These are phyloP conservation scores for Curvularia lunata DNA, from an alignment of 2,329 filamentous ascomycete species.

Conservation along the genomic window DNA sequence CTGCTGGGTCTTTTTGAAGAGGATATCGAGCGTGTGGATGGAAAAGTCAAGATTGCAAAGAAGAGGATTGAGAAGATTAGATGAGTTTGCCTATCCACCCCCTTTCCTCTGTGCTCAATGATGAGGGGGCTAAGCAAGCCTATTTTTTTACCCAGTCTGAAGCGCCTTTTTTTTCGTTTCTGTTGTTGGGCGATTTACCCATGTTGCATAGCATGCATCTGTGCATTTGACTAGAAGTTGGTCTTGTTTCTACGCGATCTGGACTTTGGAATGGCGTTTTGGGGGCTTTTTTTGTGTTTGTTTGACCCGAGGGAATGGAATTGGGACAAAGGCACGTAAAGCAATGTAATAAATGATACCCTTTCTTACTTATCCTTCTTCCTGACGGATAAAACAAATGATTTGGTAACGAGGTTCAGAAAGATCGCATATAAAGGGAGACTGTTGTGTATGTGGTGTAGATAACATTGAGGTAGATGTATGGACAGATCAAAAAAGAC, in stretches of 20 bases:
- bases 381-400: neutral
- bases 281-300: neutral
- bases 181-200: neutral
- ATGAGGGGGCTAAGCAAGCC: neutral
- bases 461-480: neutral
- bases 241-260: neutral
- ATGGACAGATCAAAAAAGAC: neutral
- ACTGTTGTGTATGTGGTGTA: neutral
- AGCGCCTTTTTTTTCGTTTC: neutral
- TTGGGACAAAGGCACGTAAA: neutral
- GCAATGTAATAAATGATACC: conserved; percentile 5
- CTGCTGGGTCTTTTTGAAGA: conserved; percentile 71
- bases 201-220: neutral
- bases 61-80: conserved; percentile 70
- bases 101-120: neutral
- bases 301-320: neutral
- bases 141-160: neutral
- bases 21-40: conserved; percentile 68
- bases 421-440: no score
- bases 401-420: neutral
- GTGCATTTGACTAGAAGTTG: neutral
- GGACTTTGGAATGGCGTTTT: neutral
- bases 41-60: conserved; percentile 77
- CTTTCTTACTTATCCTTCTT: neutral
- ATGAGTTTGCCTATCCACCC: conserved; percentile 14